A percentile compares a stretch with the other conserved stretches of the same genome.
These are phyloP conservation scores for Plantago coronopus DNA, from an alignment of 305 asterid genomes.

Conservation along the genomic window DNA sequence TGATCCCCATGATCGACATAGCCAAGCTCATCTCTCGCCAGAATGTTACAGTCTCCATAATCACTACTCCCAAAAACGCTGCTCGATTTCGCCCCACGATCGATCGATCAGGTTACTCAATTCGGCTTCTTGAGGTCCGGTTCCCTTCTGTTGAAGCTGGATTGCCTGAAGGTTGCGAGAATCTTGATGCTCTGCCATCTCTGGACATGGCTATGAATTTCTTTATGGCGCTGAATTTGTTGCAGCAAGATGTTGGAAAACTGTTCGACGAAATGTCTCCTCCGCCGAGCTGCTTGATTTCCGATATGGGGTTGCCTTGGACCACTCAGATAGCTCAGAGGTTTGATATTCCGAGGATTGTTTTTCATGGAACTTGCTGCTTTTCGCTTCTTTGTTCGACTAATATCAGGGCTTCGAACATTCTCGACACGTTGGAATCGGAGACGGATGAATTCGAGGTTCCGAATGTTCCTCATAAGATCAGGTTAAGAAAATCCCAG, in stretches of 20 bases:
- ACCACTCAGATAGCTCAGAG: conserved; percentile 2
- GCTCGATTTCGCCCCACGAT: neutral
- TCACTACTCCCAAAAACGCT: conserved; percentile 1
- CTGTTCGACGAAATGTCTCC: conserved; percentile 1
- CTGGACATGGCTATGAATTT: conserved; percentile 1
- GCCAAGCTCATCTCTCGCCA: conserved; percentile 4
- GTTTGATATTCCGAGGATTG: conserved; percentile 2
- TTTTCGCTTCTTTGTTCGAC: neutral
- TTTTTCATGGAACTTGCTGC: conserved; percentile 6
- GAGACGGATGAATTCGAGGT: neutral
- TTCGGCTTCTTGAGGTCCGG: neutral
- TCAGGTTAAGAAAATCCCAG: conserved; percentile 5
- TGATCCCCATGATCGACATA: conserved; percentile 11
- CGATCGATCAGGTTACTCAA: neutral
- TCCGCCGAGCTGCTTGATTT: neutral
- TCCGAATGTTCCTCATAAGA: neutral
- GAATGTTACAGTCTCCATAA: neutral
- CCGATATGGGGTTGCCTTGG: conserved; percentile 11
- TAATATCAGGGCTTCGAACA: neutral
- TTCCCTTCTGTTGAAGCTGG: conserved; percentile 6
- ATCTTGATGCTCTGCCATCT: conserved; percentile 5
- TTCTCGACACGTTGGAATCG: conserved; percentile 3
- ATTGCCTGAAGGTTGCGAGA: conserved; percentile 3
- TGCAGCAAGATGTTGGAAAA: neutral
- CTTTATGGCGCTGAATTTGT: neutral